These are phyloP conservation scores for Musa acuminata DNA, from an alignment of 176 grass and related monocot genomes.

Conservation along the genomic window DNA sequence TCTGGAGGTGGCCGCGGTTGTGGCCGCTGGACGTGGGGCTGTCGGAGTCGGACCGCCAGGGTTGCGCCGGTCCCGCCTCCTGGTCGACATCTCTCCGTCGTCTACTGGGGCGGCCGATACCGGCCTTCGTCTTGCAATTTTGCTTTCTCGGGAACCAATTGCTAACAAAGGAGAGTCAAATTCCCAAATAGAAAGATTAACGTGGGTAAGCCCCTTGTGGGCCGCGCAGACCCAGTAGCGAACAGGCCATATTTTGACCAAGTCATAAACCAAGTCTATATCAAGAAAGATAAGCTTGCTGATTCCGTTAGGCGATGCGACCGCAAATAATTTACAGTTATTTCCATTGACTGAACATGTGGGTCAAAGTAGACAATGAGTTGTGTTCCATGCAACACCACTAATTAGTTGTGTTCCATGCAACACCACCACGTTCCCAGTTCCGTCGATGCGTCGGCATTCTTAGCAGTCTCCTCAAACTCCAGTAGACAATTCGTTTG, in stretches of 20 bases:
- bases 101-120: too few relatives aligned
- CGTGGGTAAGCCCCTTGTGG: too few relatives aligned
- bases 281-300: background rate
- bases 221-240: too few relatives aligned
- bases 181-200: too few relatives aligned
- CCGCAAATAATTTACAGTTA: background rate
- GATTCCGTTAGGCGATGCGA: background rate
- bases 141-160: too few relatives aligned
- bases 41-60: constrained; percentile 8
- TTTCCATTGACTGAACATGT: background rate
- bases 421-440: background rate
- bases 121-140: too few relatives aligned
- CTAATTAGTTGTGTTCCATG: too few relatives aligned
- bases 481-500: background rate
- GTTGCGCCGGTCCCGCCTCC: constrained; percentile 62
- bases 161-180: too few relatives aligned
- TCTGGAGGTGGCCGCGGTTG: constrained; percentile 15
- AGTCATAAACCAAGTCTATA: too few relatives aligned
- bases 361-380: background rate
- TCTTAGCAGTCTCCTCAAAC: background rate
- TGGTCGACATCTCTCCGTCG: constrained; percentile 35
- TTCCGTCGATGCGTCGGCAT: background rate
- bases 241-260: too few relatives aligned
- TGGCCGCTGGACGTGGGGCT: background rate
- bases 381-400: background rate